Evolutionary conservation across 345 rosid genomes (phyloP).

Genomic region (Erucastrum elatum): DNA sequence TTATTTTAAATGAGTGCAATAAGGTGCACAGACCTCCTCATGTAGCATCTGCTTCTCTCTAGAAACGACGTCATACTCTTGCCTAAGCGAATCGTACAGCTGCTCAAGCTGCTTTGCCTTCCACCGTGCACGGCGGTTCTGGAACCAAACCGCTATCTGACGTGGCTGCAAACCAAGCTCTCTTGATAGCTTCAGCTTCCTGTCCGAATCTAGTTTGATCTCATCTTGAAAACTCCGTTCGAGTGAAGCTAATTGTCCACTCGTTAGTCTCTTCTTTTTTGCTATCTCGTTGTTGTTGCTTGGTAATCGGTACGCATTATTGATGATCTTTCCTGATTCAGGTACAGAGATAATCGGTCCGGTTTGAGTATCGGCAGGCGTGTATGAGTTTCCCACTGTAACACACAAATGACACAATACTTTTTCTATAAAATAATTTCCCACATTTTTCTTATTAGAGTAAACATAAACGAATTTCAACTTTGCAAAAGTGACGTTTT

Average conservation of each 20-base stretch:
- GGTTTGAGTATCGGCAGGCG: constrained; percentile 36
- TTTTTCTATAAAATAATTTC: background rate
- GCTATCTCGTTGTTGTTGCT: constrained; percentile 41
- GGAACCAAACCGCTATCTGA: constrained; percentile 95
- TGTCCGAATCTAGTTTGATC: constrained; percentile 77
- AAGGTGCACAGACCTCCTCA: constrained; percentile 54
- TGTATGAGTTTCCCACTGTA: constrained; percentile 36
- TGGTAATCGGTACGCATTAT: background rate
- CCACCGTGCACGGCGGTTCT: constrained; percentile 85
- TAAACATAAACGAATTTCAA: constrained; percentile 14
- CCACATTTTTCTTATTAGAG: background rate
- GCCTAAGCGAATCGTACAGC: constrained; percentile 66
- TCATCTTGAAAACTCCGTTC: constrained; percentile 89
- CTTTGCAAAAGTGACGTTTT: constrained; percentile 30
- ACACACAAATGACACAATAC: background rate
- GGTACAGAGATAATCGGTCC: constrained; percentile 45
- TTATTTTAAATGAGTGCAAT: background rate
- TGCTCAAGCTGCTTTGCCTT: constrained; percentile 83
- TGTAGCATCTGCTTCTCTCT: constrained; percentile 74
- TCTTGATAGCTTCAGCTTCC: constrained; percentile 75
- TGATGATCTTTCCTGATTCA: constrained; percentile 38
- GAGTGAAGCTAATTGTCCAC: constrained; percentile 68
- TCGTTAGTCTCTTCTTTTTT: constrained; percentile 73
- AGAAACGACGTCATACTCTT: constrained; percentile 63
- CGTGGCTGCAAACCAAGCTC: constrained; percentile 90